Base-by-base conservation (phyloP, 2,329 filamentous ascomycete species). In the Colletotrichum costaricense region DNA sequence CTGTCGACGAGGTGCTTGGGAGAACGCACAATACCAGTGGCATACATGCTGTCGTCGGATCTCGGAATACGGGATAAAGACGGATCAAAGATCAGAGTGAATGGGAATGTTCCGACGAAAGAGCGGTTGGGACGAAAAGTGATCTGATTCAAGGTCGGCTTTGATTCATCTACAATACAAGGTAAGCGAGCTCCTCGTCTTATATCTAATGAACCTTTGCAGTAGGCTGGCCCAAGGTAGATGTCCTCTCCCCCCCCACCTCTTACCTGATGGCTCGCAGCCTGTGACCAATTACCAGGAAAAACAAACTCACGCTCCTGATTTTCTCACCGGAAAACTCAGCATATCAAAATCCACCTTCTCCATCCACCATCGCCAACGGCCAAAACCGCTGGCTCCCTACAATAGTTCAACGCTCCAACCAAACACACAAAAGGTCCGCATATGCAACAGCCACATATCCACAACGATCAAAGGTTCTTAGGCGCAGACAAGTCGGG, bases 21-120 rank as follows among this genome's bases (percentile, higher is more conserved):
- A 49, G 42, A 49, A n/a, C 42, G 42, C 19, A 49, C 30, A 30
- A 69, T 54, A 24, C 73, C 64, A 5, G 69, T 73, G 49, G 72
- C 72, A 33, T 73, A 69, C 69, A 74, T 64, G 16, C 30, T 24
- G 26, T 24, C 11, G 58, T 12, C 14, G 14, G 2, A 12, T 12
- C 9, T n/a, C 26, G 42, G 42, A 19, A 14, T 24, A 55, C 3
- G 16, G 28, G 11, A 28, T 24, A 9, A 52, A 9, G 42, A 22
- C 19, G n/a, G 14, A n/a, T n/a, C 5, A 9, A 12, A 33, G 19
- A 28, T 24, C 30, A 28, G 22, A 12, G 14, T 42, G 16, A 52
- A 24, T 12, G 16, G 4, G 6, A 16, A 8, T 11, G 14, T 52
- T 49, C 42, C 42, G 42, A 49, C 42, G 42, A 49, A 49, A 49